Conservation (phyloP, 2,329 filamentous ascomycete species). For the Colletotrichum sp. region DNA sequence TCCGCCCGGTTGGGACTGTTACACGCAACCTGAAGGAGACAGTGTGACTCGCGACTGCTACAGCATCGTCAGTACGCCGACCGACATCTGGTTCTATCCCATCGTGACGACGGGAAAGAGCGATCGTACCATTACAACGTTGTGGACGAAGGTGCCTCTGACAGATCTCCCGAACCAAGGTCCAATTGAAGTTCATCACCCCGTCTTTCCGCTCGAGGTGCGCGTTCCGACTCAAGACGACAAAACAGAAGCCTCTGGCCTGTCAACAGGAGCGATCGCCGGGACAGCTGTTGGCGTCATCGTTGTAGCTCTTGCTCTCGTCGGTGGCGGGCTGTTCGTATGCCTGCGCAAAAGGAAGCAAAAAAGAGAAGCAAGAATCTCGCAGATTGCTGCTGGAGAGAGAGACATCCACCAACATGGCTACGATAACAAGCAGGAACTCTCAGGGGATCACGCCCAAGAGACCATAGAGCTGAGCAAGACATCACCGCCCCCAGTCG, state of each 20-base stretch:
- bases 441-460: neutral
- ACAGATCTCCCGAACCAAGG: neutral
- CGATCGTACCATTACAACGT: neutral
- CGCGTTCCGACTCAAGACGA: neutral
- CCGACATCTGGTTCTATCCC: conserved; percentile 2
- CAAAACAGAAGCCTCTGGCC: neutral
- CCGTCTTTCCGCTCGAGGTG: neutral
- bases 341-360: neutral
- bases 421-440: conserved; percentile 1
- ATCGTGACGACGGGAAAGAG: neutral
- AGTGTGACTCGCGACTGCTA: too few species aligned
- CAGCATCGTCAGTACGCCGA: neutral
- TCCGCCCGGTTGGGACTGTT: neutral
- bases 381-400: neutral
- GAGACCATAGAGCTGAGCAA: neutral
- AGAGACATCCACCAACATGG: neutral
- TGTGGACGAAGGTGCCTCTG: neutral
- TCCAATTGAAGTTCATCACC: neutral
- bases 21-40: too few species aligned
- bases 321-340: neutral
- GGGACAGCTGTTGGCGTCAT: neutral
- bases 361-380: neutral
- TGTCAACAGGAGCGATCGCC: neutral
- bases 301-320: neutral
- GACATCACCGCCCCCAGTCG: neutral